Evolutionary conservation across 2,329 filamentous ascomycete genomes (phyloP).

Genomic region (Paraconiothyrium brasiliense): DNA sequence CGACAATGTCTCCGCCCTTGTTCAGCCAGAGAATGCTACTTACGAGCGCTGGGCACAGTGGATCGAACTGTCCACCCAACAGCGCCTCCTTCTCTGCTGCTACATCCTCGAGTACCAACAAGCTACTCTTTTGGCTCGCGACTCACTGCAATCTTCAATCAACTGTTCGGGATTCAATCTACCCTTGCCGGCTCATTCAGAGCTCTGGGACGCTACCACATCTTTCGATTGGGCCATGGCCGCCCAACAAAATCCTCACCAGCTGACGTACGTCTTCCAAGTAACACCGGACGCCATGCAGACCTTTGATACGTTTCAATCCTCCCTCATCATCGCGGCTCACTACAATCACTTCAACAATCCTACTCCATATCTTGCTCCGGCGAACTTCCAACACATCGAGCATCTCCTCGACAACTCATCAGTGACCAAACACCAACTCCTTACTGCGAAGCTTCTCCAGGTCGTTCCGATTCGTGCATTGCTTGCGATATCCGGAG

Average conservation of each 20-base stretch:
- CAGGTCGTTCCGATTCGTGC: conserved; percentile 52
- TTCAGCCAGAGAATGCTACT: conserved; percentile 31
- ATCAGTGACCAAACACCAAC: conserved; percentile 35
- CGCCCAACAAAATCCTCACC: conserved; percentile 29
- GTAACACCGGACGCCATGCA: conserved; percentile 23
- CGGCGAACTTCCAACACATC: conserved; percentile 23
- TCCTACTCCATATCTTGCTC: conserved; percentile 24
- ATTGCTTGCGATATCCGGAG: conserved; percentile 55
- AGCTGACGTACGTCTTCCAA: conserved; percentile 38
- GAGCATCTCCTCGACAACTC: conserved; percentile 39
- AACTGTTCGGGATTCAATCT: conserved; percentile 42
- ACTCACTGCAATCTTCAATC: conserved; percentile 28
- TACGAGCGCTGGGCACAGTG: conserved; percentile 45
- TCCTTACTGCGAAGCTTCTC: conserved; percentile 50
- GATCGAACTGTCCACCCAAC: conserved; percentile 42
- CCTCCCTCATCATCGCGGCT: conserved; percentile 48
- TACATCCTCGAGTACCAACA: conserved; percentile 55
- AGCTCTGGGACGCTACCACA: conserved; percentile 49
- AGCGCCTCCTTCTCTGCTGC: conserved; percentile 53
- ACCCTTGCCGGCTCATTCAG: conserved; percentile 47
- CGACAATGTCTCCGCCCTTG: conserved; percentile 27
- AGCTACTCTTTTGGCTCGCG: conserved; percentile 39
- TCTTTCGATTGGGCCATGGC: conserved; percentile 34
- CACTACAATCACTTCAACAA: conserved; percentile 38
- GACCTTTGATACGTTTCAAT: conserved; percentile 47